Evolutionary conservation across 208 protist genomes (phyloP), one percentile per base, ranked within the genome.

Genomic region (Leishmania tropica): DNA sequence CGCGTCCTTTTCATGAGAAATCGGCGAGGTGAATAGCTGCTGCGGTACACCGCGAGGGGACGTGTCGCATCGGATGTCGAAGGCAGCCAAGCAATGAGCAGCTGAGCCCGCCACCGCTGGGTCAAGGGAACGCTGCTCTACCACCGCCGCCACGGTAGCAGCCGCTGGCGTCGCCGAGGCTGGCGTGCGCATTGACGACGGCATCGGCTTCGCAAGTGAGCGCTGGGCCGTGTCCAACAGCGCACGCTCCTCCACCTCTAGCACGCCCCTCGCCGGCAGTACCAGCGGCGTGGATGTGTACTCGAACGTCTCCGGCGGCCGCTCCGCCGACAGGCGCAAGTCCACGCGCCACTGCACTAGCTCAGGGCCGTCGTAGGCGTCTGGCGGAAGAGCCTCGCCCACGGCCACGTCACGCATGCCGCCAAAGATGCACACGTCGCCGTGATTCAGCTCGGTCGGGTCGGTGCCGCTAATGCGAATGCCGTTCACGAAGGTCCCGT

Each of bases 401-500:
- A 85, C 87, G 62, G 56, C 81, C 0, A 97, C 85, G 71, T 97
- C 94, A 31, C 92, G 92, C 93, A 97, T 95, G 28, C 94, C 94
- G n/a, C 94, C 94, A 40, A 97, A 89, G 48, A 97, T 92, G 84
- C 89, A 85, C 17, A 80, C 78, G 78, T 96, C 94, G 75, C 93
- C 90, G 62, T 94, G 85, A 0, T 87, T 76, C 62, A 97, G 89
- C 79, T 81, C 80, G 0, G 85, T 88, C 17, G 90, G 71, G 42
- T 88, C 87, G 65, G 84, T 89, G 28, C 74, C 78, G 42, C 78
- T 82, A 37, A 95, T 84, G 68, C 94, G 94, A 40, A 82, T 53
- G 51, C 86, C 85, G 81, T 97, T 97, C 67, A 97, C 84, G 72
- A 96, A 97, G n/a, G 94, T 97, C 53, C 94, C 94, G 78, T 97